These are phyloP conservation scores for Penium margaritaceum DNA, from an alignment of 139 green algal species.

Conservation along the genomic window DNA sequence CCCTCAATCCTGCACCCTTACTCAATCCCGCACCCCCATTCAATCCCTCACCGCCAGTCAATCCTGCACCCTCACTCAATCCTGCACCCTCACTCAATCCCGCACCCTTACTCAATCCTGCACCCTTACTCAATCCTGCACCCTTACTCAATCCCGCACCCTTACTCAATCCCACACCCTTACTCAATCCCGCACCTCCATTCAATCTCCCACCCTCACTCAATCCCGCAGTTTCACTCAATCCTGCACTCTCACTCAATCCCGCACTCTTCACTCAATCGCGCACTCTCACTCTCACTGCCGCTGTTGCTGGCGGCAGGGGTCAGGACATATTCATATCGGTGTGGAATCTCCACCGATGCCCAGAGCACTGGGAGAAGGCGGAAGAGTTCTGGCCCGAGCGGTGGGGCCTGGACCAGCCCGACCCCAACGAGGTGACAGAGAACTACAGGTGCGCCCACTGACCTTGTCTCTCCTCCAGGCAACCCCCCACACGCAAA, in stretches of 20 bases:
- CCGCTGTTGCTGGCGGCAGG: slow-evolving; percentile 42
- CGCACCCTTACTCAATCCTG: too few species aligned
- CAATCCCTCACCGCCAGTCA: too few species aligned
- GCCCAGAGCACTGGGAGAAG: slow-evolving; percentile 84
- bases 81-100: too few species aligned
- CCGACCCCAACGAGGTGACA: slow-evolving; percentile 18
- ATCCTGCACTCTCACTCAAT: slow-evolving; percentile 83
- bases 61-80: too few species aligned
- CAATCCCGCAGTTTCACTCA: slow-evolving; percentile 82
- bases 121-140: too few species aligned
- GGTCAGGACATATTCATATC: slow-evolving; percentile 96
- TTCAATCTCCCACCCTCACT: neutral
- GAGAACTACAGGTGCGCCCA: neutral
- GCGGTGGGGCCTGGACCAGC: slow-evolving; percentile 79
- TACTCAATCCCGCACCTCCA: neutral
- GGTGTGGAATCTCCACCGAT: slow-evolving; percentile 58
- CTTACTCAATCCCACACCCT: too few species aligned
- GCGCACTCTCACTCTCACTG: neutral
- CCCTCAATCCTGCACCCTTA: too few species aligned
- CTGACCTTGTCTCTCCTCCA: too few species aligned
- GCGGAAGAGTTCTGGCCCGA: slow-evolving; percentile 82
- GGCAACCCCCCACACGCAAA: too few species aligned
- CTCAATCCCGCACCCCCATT: too few species aligned
- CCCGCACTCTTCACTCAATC: slow-evolving; percentile 66
- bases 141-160: too few species aligned